Base-by-base conservation (phyloP, 1,139 yeast species). In the Hyphopichia burtonii region DNA sequence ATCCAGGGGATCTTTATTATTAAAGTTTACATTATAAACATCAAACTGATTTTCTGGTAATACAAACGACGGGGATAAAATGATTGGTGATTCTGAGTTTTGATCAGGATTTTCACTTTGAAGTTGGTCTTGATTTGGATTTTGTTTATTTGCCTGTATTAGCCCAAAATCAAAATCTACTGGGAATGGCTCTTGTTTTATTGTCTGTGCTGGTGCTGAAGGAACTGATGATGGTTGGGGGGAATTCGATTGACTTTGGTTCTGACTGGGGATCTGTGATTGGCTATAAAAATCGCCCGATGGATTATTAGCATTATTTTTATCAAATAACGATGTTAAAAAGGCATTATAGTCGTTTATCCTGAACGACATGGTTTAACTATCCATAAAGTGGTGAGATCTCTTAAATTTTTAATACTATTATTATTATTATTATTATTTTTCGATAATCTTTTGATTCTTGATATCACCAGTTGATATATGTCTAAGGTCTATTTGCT, bases 131-230 rank as follows among this genome's bases (percentile, higher is more conserved):
- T 27, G 30, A 22, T 27, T 11, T 10, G 31, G 31, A n/a, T 5
- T 15, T 8, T 5, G 16, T 14, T 14, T 23, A 10, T 6, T 18
- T 3, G 33, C 43, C 9, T 50, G 49, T 14, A 48, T 42, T 28
- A 65, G 48, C 2, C 66, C 67, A 47, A 64, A 65, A 45, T 64
- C 67, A 45, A 65, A 65, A 42, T 65, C 66, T 3, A 62, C 53
- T 3, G 67, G 68, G 46, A 63, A 55, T 36, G 28, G 28, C 25
- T 15, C 17, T 28, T 28, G 28, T 15, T 31, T 17, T n/a, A 16
- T 17, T 3, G 19, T 15, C 11, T 16, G 38, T 9, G 14, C 6
- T 27, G 15, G 36, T 28, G 15, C 39, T 25, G n/a, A n/a, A 11
- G 10, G 18, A 28, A 19, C 18, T 22, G 38, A 36, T 28, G 40